A percentile compares a stretch with the other conserved stretches of the same genome.
Conservation (phyloP, 1,284 basidiomycete species). For the Pseudozyma thailandica region DNA sequence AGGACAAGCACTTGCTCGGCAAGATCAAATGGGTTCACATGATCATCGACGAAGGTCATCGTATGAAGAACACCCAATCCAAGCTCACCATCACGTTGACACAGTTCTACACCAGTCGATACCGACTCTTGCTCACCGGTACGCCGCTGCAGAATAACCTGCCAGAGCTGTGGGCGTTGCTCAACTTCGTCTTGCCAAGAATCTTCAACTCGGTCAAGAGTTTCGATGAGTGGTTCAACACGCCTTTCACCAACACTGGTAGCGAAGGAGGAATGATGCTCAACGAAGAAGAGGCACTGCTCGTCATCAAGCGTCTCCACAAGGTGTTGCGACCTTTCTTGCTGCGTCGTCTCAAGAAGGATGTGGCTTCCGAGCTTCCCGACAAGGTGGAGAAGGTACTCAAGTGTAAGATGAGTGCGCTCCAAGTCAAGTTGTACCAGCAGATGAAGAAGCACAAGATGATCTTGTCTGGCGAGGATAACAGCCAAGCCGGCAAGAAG, state of each 20-base stretch:
- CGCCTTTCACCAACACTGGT: constrained; percentile 97
- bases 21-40: constrained; percentile 68
- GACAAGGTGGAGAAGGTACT: constrained; percentile 99
- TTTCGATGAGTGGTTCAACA: constrained; percentile 99
- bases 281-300: constrained; percentile 98
- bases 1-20: constrained; percentile 67
- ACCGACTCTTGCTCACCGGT: constrained; percentile 95
- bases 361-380: constrained; percentile 95
- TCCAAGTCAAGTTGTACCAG: constrained; percentile 95
- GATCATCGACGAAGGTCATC: constrained; percentile 78
- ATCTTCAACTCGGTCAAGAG: constrained; percentile 99
- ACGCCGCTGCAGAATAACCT: constrained; percentile 99
- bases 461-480: constrained; percentile 71
- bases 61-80: constrained; percentile 98
- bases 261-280: constrained; percentile 83
- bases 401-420: constrained; percentile 94
- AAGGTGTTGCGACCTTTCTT: constrained; percentile 98
- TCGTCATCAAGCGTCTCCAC: constrained; percentile 96
- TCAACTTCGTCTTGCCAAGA: constrained; percentile 97
- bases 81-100: constrained; percentile 93
- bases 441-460: constrained; percentile 98
- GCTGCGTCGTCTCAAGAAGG: constrained; percentile 94
- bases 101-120: constrained; percentile 90
- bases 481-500: constrained; percentile 56
- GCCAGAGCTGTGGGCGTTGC: constrained; percentile 95